Conservation (phyloP, 2,329 filamentous ascomycete genomes). For the Ilyonectria robusta region DNA sequence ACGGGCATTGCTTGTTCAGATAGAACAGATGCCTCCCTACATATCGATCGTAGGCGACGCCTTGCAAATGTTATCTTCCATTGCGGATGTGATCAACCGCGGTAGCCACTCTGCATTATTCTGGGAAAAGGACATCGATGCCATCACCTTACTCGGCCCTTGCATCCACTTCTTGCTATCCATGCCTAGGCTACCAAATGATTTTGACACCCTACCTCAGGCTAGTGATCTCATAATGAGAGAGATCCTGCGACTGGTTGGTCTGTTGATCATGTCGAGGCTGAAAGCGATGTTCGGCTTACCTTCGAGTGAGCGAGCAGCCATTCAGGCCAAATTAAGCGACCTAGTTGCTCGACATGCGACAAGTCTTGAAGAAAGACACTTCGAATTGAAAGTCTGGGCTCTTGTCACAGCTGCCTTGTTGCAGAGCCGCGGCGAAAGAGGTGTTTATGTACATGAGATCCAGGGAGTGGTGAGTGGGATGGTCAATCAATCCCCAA, state of each 20-base stretch:
- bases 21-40: background rate
- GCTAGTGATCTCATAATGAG: background rate
- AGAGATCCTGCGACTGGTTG: background rate
- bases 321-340: background rate
- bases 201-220: background rate
- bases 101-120: conserved; percentile 7
- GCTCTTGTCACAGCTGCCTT: conserved; percentile 8
- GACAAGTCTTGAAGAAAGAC: background rate
- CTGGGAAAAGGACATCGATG: conserved; percentile 6
- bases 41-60: background rate
- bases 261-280: background rate
- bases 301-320: background rate
- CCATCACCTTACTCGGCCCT: background rate
- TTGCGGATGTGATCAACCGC: conserved; percentile 4
- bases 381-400: background rate
- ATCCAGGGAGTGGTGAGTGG: background rate
- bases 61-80: background rate
- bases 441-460: background rate
- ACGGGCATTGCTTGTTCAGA: background rate
- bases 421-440: background rate
- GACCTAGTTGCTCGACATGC: background rate
- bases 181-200: background rate
- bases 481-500: background rate
- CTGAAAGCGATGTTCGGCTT: background rate
- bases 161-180: conserved; percentile 14